These are phyloP conservation scores for Dactylonectria estremocensis DNA, from an alignment of 2,329 filamentous ascomycete species.

Conservation along the genomic window DNA sequence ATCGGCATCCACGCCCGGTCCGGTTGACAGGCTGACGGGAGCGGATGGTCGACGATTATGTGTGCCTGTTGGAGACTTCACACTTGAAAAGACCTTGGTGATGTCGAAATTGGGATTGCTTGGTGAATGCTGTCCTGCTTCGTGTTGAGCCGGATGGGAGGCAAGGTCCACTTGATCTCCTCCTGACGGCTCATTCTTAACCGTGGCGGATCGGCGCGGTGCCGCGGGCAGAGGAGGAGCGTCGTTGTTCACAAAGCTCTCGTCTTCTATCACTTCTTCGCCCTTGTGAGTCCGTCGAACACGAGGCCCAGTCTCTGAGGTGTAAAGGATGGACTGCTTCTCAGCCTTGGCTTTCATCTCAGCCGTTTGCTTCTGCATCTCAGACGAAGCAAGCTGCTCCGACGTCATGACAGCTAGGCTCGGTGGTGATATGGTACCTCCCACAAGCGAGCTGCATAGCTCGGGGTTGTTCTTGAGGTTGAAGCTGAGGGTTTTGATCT, in stretches of 20 bases:
- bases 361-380: constrained; percentile 84
- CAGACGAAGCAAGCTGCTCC: constrained; percentile 92
- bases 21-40: constrained; percentile 61
- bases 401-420: constrained; percentile 89
- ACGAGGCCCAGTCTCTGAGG: constrained; percentile 79
- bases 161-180: constrained; percentile 45
- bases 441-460: constrained; percentile 82
- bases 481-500: constrained; percentile 84
- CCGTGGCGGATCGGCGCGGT: constrained; percentile 42
- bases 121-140: constrained; percentile 69
- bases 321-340: constrained; percentile 87
- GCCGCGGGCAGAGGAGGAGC: constrained; percentile 50
- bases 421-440: constrained; percentile 78
- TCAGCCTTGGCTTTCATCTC: constrained; percentile 84
- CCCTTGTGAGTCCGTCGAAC: constrained; percentile 95
- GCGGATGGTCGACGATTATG: constrained; percentile 65
- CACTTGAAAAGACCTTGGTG: constrained; percentile 86
- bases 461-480: constrained; percentile 93
- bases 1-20: constrained; percentile 84
- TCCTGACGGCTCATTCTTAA: constrained; percentile 55
- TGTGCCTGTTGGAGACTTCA: constrained; percentile 78
- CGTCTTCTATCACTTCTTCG: constrained; percentile 89
- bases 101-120: constrained; percentile 81
- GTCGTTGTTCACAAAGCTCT: constrained; percentile 63
- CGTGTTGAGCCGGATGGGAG: constrained; percentile 56